Evolutionary conservation across 169 alveolate species (phyloP).

Genomic region (Neospora caninum): DNA sequence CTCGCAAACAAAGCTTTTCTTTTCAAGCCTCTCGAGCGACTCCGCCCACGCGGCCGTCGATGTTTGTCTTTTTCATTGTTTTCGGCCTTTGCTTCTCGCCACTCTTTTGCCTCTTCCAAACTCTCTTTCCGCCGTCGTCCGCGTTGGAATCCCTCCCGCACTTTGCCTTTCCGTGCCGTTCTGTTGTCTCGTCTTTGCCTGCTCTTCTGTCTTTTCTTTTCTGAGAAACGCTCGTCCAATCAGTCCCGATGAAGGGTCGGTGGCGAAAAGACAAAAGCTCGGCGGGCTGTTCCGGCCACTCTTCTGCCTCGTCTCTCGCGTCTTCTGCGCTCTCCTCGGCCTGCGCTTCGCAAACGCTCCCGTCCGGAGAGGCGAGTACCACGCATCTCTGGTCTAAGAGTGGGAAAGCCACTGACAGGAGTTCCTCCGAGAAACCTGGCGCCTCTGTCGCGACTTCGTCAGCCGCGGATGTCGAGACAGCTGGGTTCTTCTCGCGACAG

Average conservation of each 20-base stretch:
- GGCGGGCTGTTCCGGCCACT: neutral
- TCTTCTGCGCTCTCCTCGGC: neutral
- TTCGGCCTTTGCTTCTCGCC: no score
- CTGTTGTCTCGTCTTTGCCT: neutral
- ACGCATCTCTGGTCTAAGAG: neutral
- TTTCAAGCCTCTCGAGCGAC: no score
- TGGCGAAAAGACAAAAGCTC: conserved; percentile 59
- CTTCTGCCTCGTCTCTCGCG: neutral
- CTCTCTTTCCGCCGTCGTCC: no score
- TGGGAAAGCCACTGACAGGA: neutral
- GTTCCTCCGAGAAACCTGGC: neutral
- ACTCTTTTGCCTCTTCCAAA: no score
- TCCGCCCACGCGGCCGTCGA: no score
- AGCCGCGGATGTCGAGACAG: neutral
- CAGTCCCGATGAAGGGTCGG: conserved; percentile 35
- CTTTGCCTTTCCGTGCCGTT: no score
- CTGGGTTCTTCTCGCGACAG: conserved; percentile 12
- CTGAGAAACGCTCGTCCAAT: neutral
- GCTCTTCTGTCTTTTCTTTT: neutral
- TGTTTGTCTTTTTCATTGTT: no score
- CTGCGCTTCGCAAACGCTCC: neutral
- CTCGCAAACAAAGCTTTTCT: neutral
- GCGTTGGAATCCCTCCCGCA: no score
- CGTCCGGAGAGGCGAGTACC: neutral
- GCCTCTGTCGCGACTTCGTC: neutral